Percentiles rank a stretch among this genome's conserved stretches.
Conservation (phyloP, 371 early-diverging fungal species). For the Mortierella polycephala region DNA sequence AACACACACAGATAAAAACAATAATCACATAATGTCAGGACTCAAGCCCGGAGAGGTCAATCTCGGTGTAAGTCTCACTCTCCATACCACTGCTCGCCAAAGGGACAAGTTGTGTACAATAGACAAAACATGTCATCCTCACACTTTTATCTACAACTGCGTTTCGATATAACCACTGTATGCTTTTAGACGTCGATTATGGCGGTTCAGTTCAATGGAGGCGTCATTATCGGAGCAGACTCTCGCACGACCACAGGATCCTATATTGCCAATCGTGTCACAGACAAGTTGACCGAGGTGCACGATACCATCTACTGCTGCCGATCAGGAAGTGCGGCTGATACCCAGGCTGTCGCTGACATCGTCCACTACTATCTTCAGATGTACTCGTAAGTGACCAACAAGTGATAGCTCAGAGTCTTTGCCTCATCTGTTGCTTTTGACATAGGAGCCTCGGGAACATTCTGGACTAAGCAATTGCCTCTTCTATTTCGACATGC, state of each 20-base stretch:
- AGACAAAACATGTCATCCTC: no score
- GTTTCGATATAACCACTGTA: not conserved
- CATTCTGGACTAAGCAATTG: not conserved
- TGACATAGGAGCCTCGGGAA: no score
- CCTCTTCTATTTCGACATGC: not conserved
- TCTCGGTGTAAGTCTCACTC: slow-evolving; percentile 81
- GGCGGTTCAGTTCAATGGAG: slow-evolving; percentile 96
- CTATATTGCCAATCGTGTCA: slow-evolving; percentile 98
- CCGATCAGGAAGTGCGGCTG: slow-evolving; percentile 98
- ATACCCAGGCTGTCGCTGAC: slow-evolving; percentile 99
- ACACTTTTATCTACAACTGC: no score
- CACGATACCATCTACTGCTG: slow-evolving; percentile 98
- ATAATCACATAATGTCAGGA: slow-evolving; percentile 48
- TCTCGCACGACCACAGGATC: slow-evolving; percentile 98
- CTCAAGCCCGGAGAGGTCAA: slow-evolving; percentile 95
- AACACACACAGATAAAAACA: not conserved
- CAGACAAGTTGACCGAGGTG: slow-evolving; percentile 98
- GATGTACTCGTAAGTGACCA: slow-evolving; percentile 79
- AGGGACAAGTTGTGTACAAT: no score
- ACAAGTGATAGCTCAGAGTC: no score
- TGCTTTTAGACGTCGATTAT: slow-evolving; percentile 96
- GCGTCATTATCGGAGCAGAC: slow-evolving; percentile 99
- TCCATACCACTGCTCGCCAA: not conserved
- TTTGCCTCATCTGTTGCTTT: no score
- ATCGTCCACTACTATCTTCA: slow-evolving; percentile 94